phyloP scores from a whole-genome alignment of 1,284 basidiomycete species.

The Austroboletus olivaceoglutinosus region DNA sequence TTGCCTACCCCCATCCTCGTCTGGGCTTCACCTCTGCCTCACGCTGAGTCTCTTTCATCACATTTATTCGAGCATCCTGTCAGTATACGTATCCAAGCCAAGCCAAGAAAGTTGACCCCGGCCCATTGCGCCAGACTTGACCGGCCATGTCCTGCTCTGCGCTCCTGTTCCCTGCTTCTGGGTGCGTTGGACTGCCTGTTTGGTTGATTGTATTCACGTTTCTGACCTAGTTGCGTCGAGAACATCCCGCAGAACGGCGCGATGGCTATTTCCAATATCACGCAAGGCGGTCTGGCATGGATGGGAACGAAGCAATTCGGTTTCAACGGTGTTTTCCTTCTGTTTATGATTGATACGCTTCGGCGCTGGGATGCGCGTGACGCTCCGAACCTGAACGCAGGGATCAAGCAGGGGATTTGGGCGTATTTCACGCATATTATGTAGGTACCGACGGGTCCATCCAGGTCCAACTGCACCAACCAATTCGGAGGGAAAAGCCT shows the following conservation, averaged over 20 bases:
- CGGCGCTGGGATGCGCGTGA: constrained; percentile 30
- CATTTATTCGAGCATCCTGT: too few species aligned
- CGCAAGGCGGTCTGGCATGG: constrained; percentile 32
- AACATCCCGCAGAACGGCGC: constrained; percentile 33
- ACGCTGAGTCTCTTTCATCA: too few species aligned
- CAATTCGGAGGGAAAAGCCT: constrained; percentile 27
- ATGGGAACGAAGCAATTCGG: constrained; percentile 32
- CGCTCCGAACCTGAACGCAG: constrained; percentile 20
- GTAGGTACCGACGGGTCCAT: constrained; percentile 27
- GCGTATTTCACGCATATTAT: constrained; percentile 22
- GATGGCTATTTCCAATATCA: constrained; percentile 29
- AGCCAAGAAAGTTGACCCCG: too few species aligned
- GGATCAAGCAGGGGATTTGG: constrained; percentile 30
- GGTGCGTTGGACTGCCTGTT: too few species aligned
- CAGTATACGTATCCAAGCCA: too few species aligned
- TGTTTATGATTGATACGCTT: constrained; percentile 28
- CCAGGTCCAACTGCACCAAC: constrained; percentile 29
- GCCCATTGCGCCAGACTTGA: constrained; percentile 27
- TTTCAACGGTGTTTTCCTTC: constrained; percentile 31
- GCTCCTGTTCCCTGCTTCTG: constrained; percentile 28
- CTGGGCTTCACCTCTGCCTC: too few species aligned
- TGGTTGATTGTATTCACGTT: too few species aligned
- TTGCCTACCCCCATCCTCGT: too few species aligned
- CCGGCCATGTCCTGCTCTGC: constrained; percentile 30
- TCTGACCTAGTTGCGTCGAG: constrained; percentile 24